Percentiles rank a stretch among this genome's conserved stretches.
Evolutionary conservation across 2,329 filamentous ascomycete species (phyloP).

Genomic region (Colletotrichum tropicicola): DNA sequence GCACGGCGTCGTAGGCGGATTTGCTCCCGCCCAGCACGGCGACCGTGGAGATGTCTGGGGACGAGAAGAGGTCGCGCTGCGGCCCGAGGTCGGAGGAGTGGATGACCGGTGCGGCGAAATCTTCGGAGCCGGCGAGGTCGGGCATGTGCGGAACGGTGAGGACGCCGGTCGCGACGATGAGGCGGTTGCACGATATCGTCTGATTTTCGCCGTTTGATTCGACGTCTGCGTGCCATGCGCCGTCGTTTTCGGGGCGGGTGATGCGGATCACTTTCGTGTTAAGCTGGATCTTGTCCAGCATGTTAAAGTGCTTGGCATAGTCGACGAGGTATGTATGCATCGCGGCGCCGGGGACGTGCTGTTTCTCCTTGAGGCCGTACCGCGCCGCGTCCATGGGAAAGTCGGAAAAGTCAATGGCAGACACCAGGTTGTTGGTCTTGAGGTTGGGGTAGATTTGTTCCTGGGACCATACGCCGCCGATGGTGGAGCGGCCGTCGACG

Average conservation of each 20-base stretch:
- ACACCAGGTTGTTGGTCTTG: conserved; percentile 51
- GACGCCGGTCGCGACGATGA: conserved; percentile 70
- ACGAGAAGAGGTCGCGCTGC: conserved; percentile 39
- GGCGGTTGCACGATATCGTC: conserved; percentile 48
- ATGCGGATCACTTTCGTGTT: conserved; percentile 59
- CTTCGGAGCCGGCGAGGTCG: conserved; percentile 54
- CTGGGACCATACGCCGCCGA: conserved; percentile 52
- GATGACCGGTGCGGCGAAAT: conserved; percentile 63
- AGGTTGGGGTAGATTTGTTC: conserved; percentile 52
- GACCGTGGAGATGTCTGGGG: conserved; percentile 45
- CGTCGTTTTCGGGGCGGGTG: conserved; percentile 43
- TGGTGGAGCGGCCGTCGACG: conserved; percentile 48
- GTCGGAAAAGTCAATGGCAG: conserved; percentile 49
- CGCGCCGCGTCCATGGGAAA: conserved; percentile 37
- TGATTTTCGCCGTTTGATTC: conserved; percentile 3
- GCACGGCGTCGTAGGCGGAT: conserved; percentile 70
- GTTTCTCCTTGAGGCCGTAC: conserved; percentile 37
- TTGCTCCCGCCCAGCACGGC: conserved; percentile 70
- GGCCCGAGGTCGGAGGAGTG: conserved; percentile 63
- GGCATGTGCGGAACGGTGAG: conserved; percentile 67
- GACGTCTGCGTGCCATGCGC: conserved; percentile 42
- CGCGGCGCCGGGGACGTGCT: conserved; percentile 66
- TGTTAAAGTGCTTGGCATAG: conserved; percentile 61
- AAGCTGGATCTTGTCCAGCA: conserved; percentile 58
- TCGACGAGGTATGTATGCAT: conserved; percentile 65